These are phyloP conservation scores for Aspergillus aculeatus DNA, from an alignment of 2,329 filamentous ascomycete species.

Conservation along the genomic window DNA sequence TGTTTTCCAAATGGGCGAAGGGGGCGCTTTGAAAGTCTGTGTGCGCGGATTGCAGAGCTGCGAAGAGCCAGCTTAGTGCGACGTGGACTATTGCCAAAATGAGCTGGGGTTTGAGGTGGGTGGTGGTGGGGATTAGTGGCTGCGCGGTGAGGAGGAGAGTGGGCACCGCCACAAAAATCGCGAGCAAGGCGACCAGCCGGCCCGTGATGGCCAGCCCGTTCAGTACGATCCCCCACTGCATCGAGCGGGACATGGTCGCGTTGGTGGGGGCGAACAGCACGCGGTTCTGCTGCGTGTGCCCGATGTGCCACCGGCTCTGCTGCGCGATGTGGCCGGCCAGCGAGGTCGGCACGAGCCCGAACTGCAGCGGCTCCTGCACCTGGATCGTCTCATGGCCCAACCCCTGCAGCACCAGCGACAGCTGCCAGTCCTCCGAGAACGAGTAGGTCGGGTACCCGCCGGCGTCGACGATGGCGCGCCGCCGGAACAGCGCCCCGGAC, in stretches of 20 bases:
- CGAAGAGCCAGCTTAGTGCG: slow-evolving; percentile 22
- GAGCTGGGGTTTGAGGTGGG: slow-evolving; percentile 15
- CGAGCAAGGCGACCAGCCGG: slow-evolving; percentile 15
- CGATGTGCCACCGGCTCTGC: slow-evolving; percentile 40
- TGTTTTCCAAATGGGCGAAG: slow-evolving; percentile 30
- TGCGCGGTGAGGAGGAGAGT: slow-evolving; percentile 17
- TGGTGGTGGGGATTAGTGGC: slow-evolving; percentile 16
- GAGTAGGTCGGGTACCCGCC: slow-evolving; percentile 37
- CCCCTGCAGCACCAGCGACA: slow-evolving; percentile 33
- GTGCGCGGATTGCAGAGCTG: slow-evolving; percentile 20
- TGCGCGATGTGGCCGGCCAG: slow-evolving; percentile 37
- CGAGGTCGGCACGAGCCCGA: slow-evolving; percentile 35
- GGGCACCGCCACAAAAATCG: slow-evolving; percentile 22
- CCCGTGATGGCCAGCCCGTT: slow-evolving; percentile 24
- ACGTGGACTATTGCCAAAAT: slow-evolving; percentile 14
- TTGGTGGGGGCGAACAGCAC: slow-evolving; percentile 14
- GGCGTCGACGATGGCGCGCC: slow-evolving; percentile 28
- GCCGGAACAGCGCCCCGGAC: slow-evolving; percentile 36
- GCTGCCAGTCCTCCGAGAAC: slow-evolving; percentile 37
- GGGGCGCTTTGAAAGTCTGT: slow-evolving; percentile 22
- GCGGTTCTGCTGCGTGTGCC: slow-evolving; percentile 28
- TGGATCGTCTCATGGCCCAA: slow-evolving; percentile 30
- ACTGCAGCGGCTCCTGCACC: slow-evolving; percentile 34
- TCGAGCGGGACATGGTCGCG: slow-evolving; percentile 5
- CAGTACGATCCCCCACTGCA: slow-evolving; percentile 23